Percentiles rank a stretch among this genome's conserved stretches.
Evolutionary conservation across 2,329 filamentous ascomycete species (phyloP).

Genomic region (Pestalotiopsis sp.): DNA sequence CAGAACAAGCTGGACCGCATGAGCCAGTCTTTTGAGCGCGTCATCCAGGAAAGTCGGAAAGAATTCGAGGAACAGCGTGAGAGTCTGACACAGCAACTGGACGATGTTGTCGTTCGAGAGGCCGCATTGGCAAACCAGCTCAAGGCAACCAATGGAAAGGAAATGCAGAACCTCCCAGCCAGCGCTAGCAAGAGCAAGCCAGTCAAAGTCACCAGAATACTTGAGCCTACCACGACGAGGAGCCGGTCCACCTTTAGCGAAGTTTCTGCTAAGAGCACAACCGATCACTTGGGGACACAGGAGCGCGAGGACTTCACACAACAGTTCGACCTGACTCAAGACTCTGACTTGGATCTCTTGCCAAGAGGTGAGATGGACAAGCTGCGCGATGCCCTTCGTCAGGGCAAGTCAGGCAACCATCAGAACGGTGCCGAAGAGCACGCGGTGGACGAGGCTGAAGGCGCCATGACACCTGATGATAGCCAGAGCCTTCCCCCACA

Average conservation of each 20-base stretch:
- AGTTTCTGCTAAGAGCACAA: constrained; percentile 37
- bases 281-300: constrained; percentile 33
- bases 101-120: constrained; percentile 24
- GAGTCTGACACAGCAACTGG: constrained; percentile 24
- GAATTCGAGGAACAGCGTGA: constrained; percentile 23
- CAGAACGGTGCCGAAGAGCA: constrained; percentile 24
- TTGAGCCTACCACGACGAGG: constrained; percentile 29
- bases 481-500: constrained; percentile 32
- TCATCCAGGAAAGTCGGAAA: constrained; percentile 29
- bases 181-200: constrained; percentile 28
- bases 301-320: constrained; percentile 40
- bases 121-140: constrained; percentile 22
- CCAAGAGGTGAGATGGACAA: constrained; percentile 28
- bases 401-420: constrained; percentile 29
- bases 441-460: constrained; percentile 20
- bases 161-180: constrained; percentile 28
- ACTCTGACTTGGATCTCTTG: constrained; percentile 35
- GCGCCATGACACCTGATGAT: constrained; percentile 25
- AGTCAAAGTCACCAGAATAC: constrained; percentile 35
- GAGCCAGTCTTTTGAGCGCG: constrained; percentile 30
- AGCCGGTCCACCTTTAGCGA: constrained; percentile 32
- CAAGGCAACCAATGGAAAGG: constrained; percentile 22
- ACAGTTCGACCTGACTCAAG: constrained; percentile 38
- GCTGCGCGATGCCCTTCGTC: constrained; percentile 23
- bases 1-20: constrained; percentile 48